Evolutionary conservation across 495 filamentous ascomycete species (phyloP), one percentile per base, ranked within the genome.

Genomic region (Elaphomyces granulatus): DNA sequence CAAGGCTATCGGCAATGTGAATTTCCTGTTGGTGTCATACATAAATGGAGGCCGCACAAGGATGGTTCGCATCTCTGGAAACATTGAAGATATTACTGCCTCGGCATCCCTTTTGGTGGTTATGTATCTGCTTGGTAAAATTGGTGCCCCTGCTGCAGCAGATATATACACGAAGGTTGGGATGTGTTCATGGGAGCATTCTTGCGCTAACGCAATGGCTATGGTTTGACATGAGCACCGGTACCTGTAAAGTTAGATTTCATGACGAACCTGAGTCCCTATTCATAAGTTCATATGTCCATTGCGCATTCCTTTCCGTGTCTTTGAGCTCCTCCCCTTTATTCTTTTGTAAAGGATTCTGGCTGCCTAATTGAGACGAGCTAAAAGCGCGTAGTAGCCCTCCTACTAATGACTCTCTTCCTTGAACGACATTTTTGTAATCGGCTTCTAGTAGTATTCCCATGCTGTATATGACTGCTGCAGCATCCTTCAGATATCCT

Each of bases 251-350:
- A 14, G 21, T 20, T 44, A 12, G 15, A 32, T 15, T 10, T 35
- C n/a, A 31, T 34, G 30, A 56, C 60, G 33, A 53, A 78, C 74
- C 75, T 34, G 76, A 74, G 54, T 98, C 92, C 43, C 90, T 74
- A 64, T 98, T 98, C 85, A 98, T 95, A 45, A 86, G 72, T 70
- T 98, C 90, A 65, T 98, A 98, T 26, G 87, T 95, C 51, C 94
- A 59, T 60, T 93, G 83, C 15, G 75, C 75, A 51, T 76, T 70
- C 21, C 60, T 61, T 52, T 83, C 78, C 39, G 76, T 66, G n/a
- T 75, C 67, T 48, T 70, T 59, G 37, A 83, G 58, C 21, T 70
- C 64, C 36, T 78, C 72, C 3, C 69, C 77, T 26, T 64, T 66
- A 39, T 61, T 56, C 36, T 68, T 56, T 44, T 62, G 61, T 8